These are phyloP conservation scores for Hymenoscyphus scutula DNA, from an alignment of 2,329 filamentous ascomycete species.

Conservation along the genomic window DNA sequence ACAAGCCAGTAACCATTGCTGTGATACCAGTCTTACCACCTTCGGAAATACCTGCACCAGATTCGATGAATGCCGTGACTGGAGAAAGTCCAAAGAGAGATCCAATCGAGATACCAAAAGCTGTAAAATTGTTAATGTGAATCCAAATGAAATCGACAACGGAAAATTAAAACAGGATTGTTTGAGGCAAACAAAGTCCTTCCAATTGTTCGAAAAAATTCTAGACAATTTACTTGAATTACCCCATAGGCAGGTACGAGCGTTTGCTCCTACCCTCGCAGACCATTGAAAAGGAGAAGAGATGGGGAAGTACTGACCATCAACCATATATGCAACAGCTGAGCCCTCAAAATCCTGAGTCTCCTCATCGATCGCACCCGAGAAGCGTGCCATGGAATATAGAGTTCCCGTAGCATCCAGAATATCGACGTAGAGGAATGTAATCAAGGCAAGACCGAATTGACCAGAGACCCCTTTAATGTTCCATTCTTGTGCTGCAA, in stretches of 20 bases:
- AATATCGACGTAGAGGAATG: slow-evolving; percentile 86
- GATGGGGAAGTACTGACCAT: slow-evolving; percentile 47
- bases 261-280: too few species aligned
- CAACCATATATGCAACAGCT: slow-evolving; percentile 76
- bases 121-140: neutral
- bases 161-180: too few species aligned
- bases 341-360: slow-evolving; percentile 86
- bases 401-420: slow-evolving; percentile 80
- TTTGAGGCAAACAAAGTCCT: too few species aligned
- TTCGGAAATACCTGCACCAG: slow-evolving; percentile 83
- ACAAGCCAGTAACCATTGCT: slow-evolving; percentile 70
- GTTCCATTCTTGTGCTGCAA: slow-evolving; percentile 71
- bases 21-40: slow-evolving; percentile 80
- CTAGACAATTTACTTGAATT: too few species aligned
- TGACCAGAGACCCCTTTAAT: slow-evolving; percentile 60
- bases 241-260: too few species aligned
- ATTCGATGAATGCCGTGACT: slow-evolving; percentile 82
- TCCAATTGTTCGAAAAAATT: too few species aligned
- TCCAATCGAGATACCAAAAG: slow-evolving; percentile 70
- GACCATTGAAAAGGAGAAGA: too few species aligned
- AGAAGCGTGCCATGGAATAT: slow-evolving; percentile 84
- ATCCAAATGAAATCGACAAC: neutral
- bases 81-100: slow-evolving; percentile 73
- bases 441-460: slow-evolving; percentile 79
- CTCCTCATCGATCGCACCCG: slow-evolving; percentile 70